Evolutionary conservation across 495 filamentous ascomycete species (phyloP), one percentile per base, ranked within the genome.

Genomic region (Penicillium parvum): DNA sequence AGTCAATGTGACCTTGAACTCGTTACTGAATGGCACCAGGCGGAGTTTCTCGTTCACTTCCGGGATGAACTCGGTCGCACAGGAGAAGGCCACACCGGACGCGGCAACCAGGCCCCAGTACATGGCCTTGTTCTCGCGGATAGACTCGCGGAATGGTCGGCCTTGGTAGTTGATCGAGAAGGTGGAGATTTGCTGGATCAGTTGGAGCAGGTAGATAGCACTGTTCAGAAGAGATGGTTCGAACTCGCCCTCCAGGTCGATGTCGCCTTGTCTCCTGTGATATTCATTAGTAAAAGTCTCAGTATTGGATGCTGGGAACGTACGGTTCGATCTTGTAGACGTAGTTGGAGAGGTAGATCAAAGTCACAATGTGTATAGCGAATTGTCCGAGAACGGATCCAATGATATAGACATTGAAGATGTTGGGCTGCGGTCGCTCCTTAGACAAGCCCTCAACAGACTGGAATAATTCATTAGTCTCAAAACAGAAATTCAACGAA

Each of bases 151-250:
- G 82, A 99, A 99, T 3, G 92, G 92, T 16, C 92, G 85, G 41
- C 92, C 92, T 64, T 99, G 92, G 71, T 99, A 99, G 74, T 99
- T 99, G 77, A 97, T 92, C 26, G 92, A 90, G 58, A 99, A 99
- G 7, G 92, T 99, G 8, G 92, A 97, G 58, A 99, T 96, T 60
- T 99, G 94, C 65, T 99, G 92, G 68, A 99, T 97, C 32, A 99
- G 79, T 57, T 97, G 94, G 3, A 99, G 81, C 30, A 99, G 87
- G 68, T 99, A 99, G 54, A 99, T 87, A 39, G 94, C 92, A 45
- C 82, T 88, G 74, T 99, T 99, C 58, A 99, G 82, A 8, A 99
- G 79, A 4, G 90, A 96, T 5, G 94, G 94, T 42, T 82, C 68
- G 55, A 99, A 99, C 56, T 99, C 91, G 55, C 88, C 85, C 67